Base-by-base conservation (phyloP, 768 basidiomycete genomes). In the Naganishia randhawae region DNA sequence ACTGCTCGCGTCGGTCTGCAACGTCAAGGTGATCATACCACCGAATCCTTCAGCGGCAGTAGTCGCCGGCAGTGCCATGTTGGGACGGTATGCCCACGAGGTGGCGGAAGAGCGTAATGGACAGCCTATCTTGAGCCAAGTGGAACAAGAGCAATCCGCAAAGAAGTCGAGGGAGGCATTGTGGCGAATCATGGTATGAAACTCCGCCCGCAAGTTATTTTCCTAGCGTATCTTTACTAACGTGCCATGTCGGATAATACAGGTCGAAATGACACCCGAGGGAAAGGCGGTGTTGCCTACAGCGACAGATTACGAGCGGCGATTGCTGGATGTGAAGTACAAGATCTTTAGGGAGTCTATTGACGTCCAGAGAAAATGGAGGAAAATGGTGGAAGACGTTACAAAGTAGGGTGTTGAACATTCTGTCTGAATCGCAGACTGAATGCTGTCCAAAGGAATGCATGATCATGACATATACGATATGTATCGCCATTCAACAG, bases 211-310 rank as follows among this genome's bases (percentile, higher is more conserved):
- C n/a, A n/a, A n/a, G n/a, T n/a, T n/a, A n/a, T n/a, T n/a, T n/a
- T n/a, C n/a, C n/a, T n/a, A n/a, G n/a, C n/a, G n/a, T n/a, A n/a
- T n/a, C n/a, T n/a, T n/a, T n/a, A n/a, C n/a, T n/a, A n/a, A n/a
- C n/a, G n/a, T n/a, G n/a, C n/a, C n/a, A n/a, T n/a, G n/a, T n/a
- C n/a, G n/a, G 16, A 42, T 9, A 63, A 32, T 10, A 51, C 71
- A 92, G 91, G 86, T 89, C 35, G 88, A 92, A 72, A 98, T 99
- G 96, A 95, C 93, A 8, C 89, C 90, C 37, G 82, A 87, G 0
- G 95, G 89, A 4, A 86, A 84, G 17, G 82, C 88, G 50, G 83
- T 99, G 37, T 76, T 80, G 8, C 91, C 94, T 2, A 81, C 82
- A 17, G 86, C 87, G 13, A 83, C 84, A 3, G 48, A 61, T 6